A percentile compares a stretch with the other conserved stretches of the same genome.
Evolutionary conservation across 1,139 yeast genomes (phyloP).

Genomic region (Eremothecium cymbalariae): DNA sequence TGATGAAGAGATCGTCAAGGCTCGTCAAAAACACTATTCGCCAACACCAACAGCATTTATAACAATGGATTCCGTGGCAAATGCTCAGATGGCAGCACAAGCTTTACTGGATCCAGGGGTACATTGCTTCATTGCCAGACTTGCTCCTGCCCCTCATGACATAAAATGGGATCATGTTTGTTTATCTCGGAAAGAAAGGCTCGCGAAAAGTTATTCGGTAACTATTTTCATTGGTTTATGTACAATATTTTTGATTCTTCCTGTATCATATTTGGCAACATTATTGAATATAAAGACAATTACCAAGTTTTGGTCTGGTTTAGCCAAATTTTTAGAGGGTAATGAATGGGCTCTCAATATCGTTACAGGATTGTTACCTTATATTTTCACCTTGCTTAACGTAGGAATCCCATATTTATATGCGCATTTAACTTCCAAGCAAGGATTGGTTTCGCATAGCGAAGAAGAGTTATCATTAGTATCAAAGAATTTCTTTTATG

Average conservation of each 20-base stretch:
- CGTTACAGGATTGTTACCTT: slow-evolving; percentile 68
- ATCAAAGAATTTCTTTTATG: slow-evolving; percentile 69
- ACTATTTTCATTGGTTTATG: slow-evolving; percentile 55
- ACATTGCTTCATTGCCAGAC: slow-evolving; percentile 55
- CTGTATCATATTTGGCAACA: slow-evolving; percentile 68
- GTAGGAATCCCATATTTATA: slow-evolving; percentile 62
- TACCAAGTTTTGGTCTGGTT: slow-evolving; percentile 61
- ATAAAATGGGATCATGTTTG: slow-evolving; percentile 70
- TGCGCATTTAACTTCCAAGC: slow-evolving; percentile 55
- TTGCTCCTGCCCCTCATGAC: slow-evolving; percentile 80
- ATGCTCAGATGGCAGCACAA: slow-evolving; percentile 82
- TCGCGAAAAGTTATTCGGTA: slow-evolving; percentile 49
- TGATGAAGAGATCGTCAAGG: slow-evolving; percentile 52
- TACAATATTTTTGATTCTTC: slow-evolving; percentile 56
- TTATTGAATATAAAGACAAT: slow-evolving; percentile 64
- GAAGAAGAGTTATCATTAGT: slow-evolving; percentile 70
- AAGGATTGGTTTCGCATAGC: slow-evolving; percentile 66
- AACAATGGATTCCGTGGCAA: slow-evolving; percentile 77
- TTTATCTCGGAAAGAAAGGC: slow-evolving; percentile 46
- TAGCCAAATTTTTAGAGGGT: slow-evolving; percentile 50
- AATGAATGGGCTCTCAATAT: slow-evolving; percentile 64
- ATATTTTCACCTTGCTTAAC: slow-evolving; percentile 61
- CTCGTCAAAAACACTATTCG: slow-evolving; percentile 55
- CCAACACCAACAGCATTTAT: slow-evolving; percentile 70
- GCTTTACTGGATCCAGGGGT: slow-evolving; percentile 73